Evolutionary conservation across 2,329 filamentous ascomycete genomes (phyloP).

Genomic region (Colletotrichum spinosum): DNA sequence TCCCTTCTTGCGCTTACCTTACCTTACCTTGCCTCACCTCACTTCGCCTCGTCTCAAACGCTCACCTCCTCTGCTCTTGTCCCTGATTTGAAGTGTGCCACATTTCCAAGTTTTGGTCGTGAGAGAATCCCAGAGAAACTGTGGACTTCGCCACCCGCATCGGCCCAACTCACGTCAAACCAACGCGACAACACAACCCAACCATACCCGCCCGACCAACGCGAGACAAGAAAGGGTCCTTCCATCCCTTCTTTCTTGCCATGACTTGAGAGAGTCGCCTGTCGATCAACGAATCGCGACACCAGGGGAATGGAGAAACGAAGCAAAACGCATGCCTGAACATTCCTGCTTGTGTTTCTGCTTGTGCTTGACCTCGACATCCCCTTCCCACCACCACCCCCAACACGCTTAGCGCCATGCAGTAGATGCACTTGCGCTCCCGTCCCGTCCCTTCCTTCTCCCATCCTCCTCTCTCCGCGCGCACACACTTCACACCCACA

Average conservation of each 20-base stretch:
- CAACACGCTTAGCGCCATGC: conserved; percentile 37
- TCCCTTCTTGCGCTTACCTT: conserved; percentile 28
- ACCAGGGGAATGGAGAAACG: conserved; percentile 36
- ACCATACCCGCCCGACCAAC: background rate
- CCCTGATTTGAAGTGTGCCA: conserved; percentile 7
- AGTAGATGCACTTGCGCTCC: conserved; percentile 38
- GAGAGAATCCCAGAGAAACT: conserved; percentile 1
- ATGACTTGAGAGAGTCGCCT: conserved; percentile 36
- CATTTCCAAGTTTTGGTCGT: conserved; percentile 23
- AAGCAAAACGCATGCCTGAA: conserved; percentile 36
- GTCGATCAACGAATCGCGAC: conserved; percentile 35
- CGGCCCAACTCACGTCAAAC: conserved; percentile 13
- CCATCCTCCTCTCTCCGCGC: background rate
- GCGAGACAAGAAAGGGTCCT: background rate
- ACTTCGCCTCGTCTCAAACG: background rate
- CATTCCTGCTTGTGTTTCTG: conserved; percentile 23
- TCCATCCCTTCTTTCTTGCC: conserved; percentile 2
- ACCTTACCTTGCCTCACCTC: conserved; percentile 20
- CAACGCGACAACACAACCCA: conserved; percentile 5
- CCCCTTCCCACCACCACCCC: background rate
- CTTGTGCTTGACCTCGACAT: conserved; percentile 9
- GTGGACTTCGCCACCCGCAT: conserved; percentile 30
- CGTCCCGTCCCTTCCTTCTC: conserved; percentile 36
- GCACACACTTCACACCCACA: too few species aligned
- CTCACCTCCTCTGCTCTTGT: conserved; percentile 9